Base-by-base conservation (phyloP, 441 rosid species). In the Erodium trifolium region DNA sequence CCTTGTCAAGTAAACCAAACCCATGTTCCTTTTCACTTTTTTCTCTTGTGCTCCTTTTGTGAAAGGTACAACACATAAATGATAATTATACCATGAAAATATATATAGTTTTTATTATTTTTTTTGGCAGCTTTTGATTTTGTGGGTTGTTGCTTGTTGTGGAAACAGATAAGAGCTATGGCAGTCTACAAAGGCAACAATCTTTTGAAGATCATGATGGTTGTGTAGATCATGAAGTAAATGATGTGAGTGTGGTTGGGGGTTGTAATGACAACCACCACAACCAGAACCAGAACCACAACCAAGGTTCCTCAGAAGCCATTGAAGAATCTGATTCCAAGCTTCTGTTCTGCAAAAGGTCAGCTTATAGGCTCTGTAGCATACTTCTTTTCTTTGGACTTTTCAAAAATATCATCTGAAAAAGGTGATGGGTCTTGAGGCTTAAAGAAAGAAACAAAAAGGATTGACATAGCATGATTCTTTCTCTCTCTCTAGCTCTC, bases 311-410 rank as follows among this genome's bases (percentile, higher is more conserved):
- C 63, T 51, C 79, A 18, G 75, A 79, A 68, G 68, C 74, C 34
- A 41, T 63, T 73, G 76, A 75, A 60, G 85, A 83, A 78, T 78
- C 84, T 11, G 85, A 84, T 79, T 84, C 86, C 67, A 77, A 70
- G 12, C 63, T 78, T 66, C 66, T 75, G 47, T 66, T 70, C 29
- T 18, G 4, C 63, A 88, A 88, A 82, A 82, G 93, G 93, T 86
- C 59, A 75, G 74, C 70, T 29, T 68, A 18, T 17, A 18, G 65
- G 8, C 53, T 57, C 10, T 17, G 19, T 17, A 27, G 57, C 13
- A 29, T 6, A 13, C 12, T 60, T 10, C 45, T 19, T 17, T 70
- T 63, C 16, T 9, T 23, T 10, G 18, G 37, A 27, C 67, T 47
- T 53, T 37, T 63, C 41, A 23, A 23, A 41, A 5, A 14, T 12